Evolutionary conservation across 192 early-diverging fungal genomes (phyloP), one percentile per base, ranked within the genome.

Genomic region (Chytriomyces sp.): DNA sequence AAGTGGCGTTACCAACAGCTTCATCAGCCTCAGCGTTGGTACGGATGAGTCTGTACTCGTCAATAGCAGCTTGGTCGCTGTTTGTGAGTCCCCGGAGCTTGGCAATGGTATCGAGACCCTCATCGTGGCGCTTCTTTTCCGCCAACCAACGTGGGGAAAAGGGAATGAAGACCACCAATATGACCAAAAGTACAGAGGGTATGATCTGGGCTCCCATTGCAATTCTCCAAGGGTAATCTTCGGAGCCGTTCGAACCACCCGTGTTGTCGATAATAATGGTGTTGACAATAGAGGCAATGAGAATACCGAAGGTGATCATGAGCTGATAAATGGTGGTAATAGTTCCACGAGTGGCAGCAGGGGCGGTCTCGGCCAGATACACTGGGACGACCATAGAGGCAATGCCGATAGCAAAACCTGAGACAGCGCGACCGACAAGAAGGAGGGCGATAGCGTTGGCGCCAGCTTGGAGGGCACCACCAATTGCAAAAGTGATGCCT

Each of bases 281-380:
- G 78, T 85, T 84, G 74, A 80, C 62, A 78, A 89, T n/a, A n/a
- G n/a, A n/a, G n/a, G n/a, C n/a, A n/a, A n/a, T n/a, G n/a, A n/a
- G n/a, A n/a, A n/a, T n/a, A 70, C 93, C 94, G 88, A 91, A 92
- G 40, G 96, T 98, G 77, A 98, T 96, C 73, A 93, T 90, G 84
- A 92, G 92, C 78, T 98, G 96, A 66, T 96, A 90, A 41, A 95
- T 82, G 28, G 92, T 61, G 8, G 58, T 72, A 8, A 61, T 38
- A 59, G n/a, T 8, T 38, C 94, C 94, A 77, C 94, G 93, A 76
- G 94, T 92, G n/a, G n/a, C n/a, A n/a, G n/a, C n/a, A n/a, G n/a
- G n/a, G n/a, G n/a, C n/a, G n/a, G n/a, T n/a, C n/a, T 96, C 94
- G 30, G 93, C 89, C 52, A 82, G 71, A 64, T 84, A 87, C n/a